These are phyloP conservation scores for Trifolium repens DNA, from an alignment of 306 rosid species.

Conservation along the genomic window DNA sequence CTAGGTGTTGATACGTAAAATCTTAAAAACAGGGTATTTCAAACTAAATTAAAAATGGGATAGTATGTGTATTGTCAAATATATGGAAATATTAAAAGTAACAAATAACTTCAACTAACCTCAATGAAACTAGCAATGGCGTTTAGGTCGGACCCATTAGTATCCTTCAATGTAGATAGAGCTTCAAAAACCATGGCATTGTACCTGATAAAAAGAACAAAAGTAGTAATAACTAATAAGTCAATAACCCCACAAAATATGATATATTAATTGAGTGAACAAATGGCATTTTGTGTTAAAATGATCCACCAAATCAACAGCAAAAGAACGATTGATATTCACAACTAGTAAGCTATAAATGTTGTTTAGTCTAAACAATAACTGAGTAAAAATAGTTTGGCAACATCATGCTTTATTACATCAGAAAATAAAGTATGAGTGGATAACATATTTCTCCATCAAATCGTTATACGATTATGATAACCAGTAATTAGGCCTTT, in stretches of 20 bases:
- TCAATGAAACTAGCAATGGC: conserved; percentile 18
- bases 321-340: neutral
- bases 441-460: conserved; percentile 1
- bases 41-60: neutral
- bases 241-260: conserved; percentile 1
- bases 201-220: conserved; percentile 16
- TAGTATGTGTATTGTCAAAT: neutral
- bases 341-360: conserved; percentile 3
- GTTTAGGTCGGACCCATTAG: conserved; percentile 22
- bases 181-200: conserved; percentile 16
- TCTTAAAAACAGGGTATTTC: conserved; percentile 3
- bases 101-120: conserved; percentile 6
- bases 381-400: neutral
- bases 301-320: conserved; percentile 11
- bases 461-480: neutral
- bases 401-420: neutral
- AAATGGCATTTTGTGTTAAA: conserved; percentile 7
- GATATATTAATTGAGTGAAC: conserved; percentile 3
- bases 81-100: conserved; percentile 5
- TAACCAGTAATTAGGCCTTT: neutral
- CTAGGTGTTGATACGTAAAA: neutral
- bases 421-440: conserved; percentile 3
- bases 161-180: conserved; percentile 13
- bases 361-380: neutral
- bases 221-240: neutral